Evolutionary conservation across 2,329 filamentous ascomycete species (phyloP).

Genomic region (Xylariaceae sp.): DNA sequence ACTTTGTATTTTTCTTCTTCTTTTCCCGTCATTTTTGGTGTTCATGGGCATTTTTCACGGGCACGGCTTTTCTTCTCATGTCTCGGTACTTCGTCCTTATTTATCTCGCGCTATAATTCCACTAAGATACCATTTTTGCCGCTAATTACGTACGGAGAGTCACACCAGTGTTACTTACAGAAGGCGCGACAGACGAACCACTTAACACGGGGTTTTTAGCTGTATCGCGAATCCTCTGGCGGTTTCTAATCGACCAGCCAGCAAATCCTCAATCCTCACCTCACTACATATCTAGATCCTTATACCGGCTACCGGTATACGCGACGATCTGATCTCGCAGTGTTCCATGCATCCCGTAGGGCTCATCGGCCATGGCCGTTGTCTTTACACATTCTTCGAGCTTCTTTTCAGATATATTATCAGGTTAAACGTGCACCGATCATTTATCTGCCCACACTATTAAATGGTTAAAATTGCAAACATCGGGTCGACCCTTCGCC

Average conservation of each 20-base stretch:
- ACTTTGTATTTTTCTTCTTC: neutral
- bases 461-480: neutral
- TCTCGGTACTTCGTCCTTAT: neutral
- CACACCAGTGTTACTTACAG: neutral
- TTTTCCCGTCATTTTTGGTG: neutral
- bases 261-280: too few relatives aligned
- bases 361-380: neutral
- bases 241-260: neutral
- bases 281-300: too few relatives aligned
- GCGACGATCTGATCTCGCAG: neutral
- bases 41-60: neutral
- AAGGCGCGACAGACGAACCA: conserved; percentile 4
- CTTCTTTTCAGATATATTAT: neutral
- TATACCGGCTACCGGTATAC: neutral
- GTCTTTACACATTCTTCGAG: neutral
- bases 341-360: neutral
- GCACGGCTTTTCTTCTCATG: neutral
- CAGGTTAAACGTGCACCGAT: neutral
- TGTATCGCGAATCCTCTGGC: conserved; percentile 3
- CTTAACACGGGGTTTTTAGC: conserved; percentile 4
- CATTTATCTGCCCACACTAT: neutral
- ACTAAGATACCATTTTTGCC: neutral
- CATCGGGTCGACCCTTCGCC: neutral
- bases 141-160: neutral
- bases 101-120: neutral